phyloP scores from a whole-genome alignment of 2,329 filamentous ascomycete genomes.

The Phaeomoniella chlamydospora region DNA sequence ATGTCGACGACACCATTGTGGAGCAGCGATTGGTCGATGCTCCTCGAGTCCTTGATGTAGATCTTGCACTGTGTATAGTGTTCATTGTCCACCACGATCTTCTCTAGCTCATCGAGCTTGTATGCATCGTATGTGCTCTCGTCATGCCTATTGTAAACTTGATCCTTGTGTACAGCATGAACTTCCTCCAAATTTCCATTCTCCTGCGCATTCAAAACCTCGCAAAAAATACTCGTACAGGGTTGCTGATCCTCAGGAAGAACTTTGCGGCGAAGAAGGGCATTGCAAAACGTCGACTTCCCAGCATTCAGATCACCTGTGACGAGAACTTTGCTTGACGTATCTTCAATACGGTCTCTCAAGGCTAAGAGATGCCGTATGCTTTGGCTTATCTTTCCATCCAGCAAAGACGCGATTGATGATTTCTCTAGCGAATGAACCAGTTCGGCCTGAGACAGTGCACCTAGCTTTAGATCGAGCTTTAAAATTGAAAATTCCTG shows the following conservation, averaged over 20 bases:
- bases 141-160: conserved; percentile 71
- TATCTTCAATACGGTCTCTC: conserved; percentile 91
- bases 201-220: conserved; percentile 82
- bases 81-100: conserved; percentile 77
- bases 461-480: conserved; percentile 80
- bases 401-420: conserved; percentile 77
- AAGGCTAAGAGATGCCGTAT: conserved; percentile 79
- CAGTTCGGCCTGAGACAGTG: conserved; percentile 72
- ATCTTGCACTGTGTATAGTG: conserved; percentile 92
- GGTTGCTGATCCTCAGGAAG: conserved; percentile 95
- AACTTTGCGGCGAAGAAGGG: conserved; percentile 80
- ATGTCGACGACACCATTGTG: conserved; percentile 98
- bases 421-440: conserved; percentile 89
- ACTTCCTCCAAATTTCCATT: conserved; percentile 89
- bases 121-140: conserved; percentile 91
- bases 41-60: conserved; percentile 79
- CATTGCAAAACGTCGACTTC: conserved; percentile 98
- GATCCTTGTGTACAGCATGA: conserved; percentile 77
- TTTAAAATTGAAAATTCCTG: conserved; percentile 95
- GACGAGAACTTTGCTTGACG: conserved; percentile 87
- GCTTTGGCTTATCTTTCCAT: conserved; percentile 88
- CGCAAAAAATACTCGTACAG: conserved; percentile 96
- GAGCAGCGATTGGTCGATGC: conserved; percentile 81
- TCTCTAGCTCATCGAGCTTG: conserved; percentile 61
- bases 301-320: conserved; percentile 94